Base-by-base conservation (phyloP, 169 alveolate species). In the Besnoitia besnoiti region DNA sequence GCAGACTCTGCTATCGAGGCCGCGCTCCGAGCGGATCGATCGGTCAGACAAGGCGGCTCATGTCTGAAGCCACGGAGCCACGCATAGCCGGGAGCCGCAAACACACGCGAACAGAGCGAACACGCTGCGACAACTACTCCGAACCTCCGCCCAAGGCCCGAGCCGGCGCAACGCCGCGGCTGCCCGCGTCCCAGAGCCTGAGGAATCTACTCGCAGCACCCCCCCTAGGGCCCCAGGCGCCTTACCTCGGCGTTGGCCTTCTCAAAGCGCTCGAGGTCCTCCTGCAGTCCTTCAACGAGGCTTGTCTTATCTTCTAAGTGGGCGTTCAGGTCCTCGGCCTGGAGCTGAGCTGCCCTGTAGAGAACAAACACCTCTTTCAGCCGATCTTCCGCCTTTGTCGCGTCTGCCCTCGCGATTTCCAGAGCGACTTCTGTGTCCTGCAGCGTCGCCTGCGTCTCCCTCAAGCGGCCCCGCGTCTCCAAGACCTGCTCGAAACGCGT, bases 171-270 rank as follows among this genome's bases (percentile, higher is more conserved):
- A n/a, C n/a, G n/a, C n/a, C n/a, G n/a, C n/a, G n/a, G n/a, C n/a
- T n/a, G n/a, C n/a, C n/a, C n/a, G n/a, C n/a, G n/a, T n/a, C n/a
- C n/a, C n/a, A n/a, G n/a, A n/a, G n/a, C n/a, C n/a, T n/a, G n/a
- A n/a, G n/a, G n/a, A n/a, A n/a, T n/a, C n/a, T n/a, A n/a, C n/a
- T n/a, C n/a, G n/a, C n/a, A n/a, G n/a, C n/a, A n/a, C n/a, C n/a
- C n/a, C n/a, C n/a, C n/a, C n/a, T n/a, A n/a, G n/a, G n/a, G n/a
- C n/a, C n/a, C n/a, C n/a, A n/a, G n/a, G n/a, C 14, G 46, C 46
- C 44, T 35, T 73, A 73, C 82, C 82, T 73, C 47, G 46, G 82
- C 82, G n/a, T 73, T 73, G 16, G 82, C 82, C 46, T 73, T 73
- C n/a, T 73, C 82, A 37, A 73, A 73, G 12, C 46, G 39, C 39